phyloP scores from a whole-genome alignment of 306 rosid genomes.

The Vicia villosa region DNA sequence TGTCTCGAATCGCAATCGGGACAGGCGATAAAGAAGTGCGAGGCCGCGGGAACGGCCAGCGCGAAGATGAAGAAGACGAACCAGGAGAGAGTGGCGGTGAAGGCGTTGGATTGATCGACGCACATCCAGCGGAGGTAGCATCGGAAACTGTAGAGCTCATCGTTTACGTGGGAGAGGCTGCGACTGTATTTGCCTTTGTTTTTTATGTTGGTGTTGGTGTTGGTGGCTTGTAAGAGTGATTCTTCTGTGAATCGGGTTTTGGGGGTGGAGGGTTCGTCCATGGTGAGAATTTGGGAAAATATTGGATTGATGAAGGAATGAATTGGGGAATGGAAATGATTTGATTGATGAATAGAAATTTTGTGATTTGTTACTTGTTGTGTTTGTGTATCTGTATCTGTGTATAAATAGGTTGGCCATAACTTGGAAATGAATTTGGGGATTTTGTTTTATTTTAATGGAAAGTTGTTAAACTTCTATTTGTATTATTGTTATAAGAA shows the following conservation, averaged over 20 bases:
- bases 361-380: conserved; percentile 4
- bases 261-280: not conserved
- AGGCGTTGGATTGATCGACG: conserved; percentile 72
- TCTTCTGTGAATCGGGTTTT: conserved; percentile 38
- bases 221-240: conserved; percentile 29
- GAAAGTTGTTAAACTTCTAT: not conserved
- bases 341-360: not conserved
- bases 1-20: conserved; percentile 64
- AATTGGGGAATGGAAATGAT: not conserved
- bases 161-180: conserved; percentile 53
- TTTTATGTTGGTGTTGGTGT: not conserved
- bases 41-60: conserved; percentile 56
- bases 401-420: conserved; percentile 5
- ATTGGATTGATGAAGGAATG: not conserved
- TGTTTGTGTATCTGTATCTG: not conserved
- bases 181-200: conserved; percentile 43
- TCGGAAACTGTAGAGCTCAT: conserved; percentile 75
- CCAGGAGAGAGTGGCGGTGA: conserved; percentile 74
- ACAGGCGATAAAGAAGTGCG: conserved; percentile 73
- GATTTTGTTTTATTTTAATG: not conserved
- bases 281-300: not conserved
- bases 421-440: not conserved
- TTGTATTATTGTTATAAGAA: too few relatives aligned
- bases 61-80: conserved; percentile 59
- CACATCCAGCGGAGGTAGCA: conserved; percentile 88